phyloP scores from a whole-genome alignment of 2,329 filamentous ascomycete species.

The Aspergillus costaricaensis region DNA sequence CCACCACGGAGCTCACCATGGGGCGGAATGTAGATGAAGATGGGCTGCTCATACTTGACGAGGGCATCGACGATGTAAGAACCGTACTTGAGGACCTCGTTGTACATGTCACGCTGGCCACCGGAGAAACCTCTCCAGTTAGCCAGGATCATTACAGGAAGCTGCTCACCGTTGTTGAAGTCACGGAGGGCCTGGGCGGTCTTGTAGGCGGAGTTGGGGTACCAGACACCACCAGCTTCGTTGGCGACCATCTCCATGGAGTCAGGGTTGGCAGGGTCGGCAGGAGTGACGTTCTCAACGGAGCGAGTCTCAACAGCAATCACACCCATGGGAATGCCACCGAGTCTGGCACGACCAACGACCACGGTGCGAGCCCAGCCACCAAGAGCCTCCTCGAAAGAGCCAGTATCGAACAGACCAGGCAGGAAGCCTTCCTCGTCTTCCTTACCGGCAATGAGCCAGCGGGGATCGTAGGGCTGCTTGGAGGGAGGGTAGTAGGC shows the following conservation, averaged over 20 bases:
- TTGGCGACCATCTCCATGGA: slow-evolving; percentile 94
- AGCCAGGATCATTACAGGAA: slow-evolving; percentile 97
- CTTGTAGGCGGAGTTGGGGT: slow-evolving; percentile 99
- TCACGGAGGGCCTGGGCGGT: slow-evolving; percentile 97
- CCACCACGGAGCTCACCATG: slow-evolving; percentile 96
- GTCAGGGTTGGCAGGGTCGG: slow-evolving; percentile 96
- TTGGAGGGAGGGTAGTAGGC: slow-evolving; percentile 77
- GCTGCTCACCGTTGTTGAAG: slow-evolving; percentile 98
- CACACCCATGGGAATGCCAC: slow-evolving; percentile 97
- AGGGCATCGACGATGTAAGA: slow-evolving; percentile 98
- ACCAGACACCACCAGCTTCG: slow-evolving; percentile 98
- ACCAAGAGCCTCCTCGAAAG: slow-evolving; percentile 93
- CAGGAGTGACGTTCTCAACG: slow-evolving; percentile 94
- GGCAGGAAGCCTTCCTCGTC: slow-evolving; percentile 80
- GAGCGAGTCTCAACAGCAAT: slow-evolving; percentile 95
- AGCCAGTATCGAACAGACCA: slow-evolving; percentile 94
- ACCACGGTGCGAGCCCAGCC: slow-evolving; percentile 98
- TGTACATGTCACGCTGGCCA: slow-evolving; percentile 99
- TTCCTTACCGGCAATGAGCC: slow-evolving; percentile 86
- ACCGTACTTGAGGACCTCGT: slow-evolving; percentile 98
- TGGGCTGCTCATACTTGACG: slow-evolving; percentile 96
- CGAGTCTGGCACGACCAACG: slow-evolving; percentile 91
- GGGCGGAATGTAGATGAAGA: slow-evolving; percentile 98
- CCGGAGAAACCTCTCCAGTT: slow-evolving; percentile 99
- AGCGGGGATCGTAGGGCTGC: slow-evolving; percentile 88